These are phyloP conservation scores for Arachis stenosperma DNA, from an alignment of 306 rosid species.

Conservation along the genomic window DNA sequence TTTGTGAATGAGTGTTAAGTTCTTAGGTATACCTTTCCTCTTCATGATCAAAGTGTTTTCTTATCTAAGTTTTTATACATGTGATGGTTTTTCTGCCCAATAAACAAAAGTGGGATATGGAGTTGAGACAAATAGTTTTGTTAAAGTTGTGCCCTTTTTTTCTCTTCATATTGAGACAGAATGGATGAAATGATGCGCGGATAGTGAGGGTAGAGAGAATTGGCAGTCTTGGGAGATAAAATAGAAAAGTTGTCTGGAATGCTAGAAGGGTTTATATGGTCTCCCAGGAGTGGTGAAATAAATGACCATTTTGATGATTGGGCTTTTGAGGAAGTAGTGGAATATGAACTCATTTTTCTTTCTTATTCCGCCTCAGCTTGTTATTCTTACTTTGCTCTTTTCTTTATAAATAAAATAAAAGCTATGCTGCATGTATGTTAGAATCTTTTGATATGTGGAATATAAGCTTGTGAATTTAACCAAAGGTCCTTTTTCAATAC, in stretches of 20 bases:
- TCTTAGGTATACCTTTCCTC: conserved; percentile 32
- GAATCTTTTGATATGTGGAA: no score
- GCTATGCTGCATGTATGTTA: no score
- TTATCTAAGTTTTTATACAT: conserved; percentile 21
- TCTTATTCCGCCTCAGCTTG: conserved; percentile 18
- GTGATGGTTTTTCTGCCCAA: not conserved
- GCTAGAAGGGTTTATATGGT: conserved; percentile 83
- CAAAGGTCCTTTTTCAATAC: not conserved
- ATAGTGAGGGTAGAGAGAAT: conserved; percentile 96
- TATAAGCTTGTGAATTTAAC: conserved; percentile 1
- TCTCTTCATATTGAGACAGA: conserved; percentile 52
- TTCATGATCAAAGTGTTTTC: conserved; percentile 11
- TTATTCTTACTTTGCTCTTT: not conserved
- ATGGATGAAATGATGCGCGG: conserved; percentile 99
- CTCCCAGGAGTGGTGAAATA: conserved; percentile 62
- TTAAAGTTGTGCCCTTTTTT: no score
- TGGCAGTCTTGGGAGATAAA: conserved; percentile 86
- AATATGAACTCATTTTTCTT: conserved; percentile 25
- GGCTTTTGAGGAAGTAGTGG: conserved; percentile 87
- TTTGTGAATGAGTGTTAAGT: conserved; percentile 3
- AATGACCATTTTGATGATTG: conserved; percentile 63
- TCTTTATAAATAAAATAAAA: no score
- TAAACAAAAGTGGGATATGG: no score
- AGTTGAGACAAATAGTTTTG: no score
- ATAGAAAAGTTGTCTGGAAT: conserved; percentile 78